These are phyloP conservation scores for Lophiostoma macrostomum DNA, from an alignment of 495 filamentous ascomycete genomes.

Conservation along the genomic window DNA sequence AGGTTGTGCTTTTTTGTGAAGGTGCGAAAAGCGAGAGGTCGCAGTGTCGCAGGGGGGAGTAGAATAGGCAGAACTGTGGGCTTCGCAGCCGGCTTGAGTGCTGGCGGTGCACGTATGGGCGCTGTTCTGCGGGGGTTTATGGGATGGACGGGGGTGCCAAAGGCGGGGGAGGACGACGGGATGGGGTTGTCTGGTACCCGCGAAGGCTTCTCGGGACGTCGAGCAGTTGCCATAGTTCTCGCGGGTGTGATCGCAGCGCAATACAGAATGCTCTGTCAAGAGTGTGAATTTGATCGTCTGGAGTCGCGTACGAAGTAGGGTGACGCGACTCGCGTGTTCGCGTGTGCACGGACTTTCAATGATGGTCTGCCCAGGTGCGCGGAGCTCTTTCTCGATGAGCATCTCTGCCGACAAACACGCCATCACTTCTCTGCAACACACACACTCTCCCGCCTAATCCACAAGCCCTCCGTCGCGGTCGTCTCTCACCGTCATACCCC, in stretches of 20 bases:
- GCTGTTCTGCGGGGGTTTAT: constrained; percentile 54
- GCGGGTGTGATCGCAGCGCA: too few species aligned
- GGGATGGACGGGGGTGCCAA: constrained; percentile 77
- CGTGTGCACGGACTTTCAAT: constrained; percentile 12
- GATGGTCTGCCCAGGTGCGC: too few species aligned
- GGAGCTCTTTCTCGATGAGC: too few species aligned
- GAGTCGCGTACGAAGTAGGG: constrained; percentile 16
- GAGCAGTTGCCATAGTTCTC: constrained; percentile 23
- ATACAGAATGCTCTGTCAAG: too few species aligned
- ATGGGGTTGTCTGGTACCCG: constrained; percentile 51
- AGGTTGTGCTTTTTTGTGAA: constrained; percentile 98
- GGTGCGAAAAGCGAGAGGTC: constrained; percentile 89
- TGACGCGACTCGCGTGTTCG: too few species aligned
- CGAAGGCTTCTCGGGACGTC: constrained; percentile 27
- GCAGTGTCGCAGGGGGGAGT: constrained; percentile 78
- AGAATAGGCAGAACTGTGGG: constrained; percentile 82
- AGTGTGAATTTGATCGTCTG: too few species aligned
- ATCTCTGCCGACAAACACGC: neutral
- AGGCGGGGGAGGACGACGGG: constrained; percentile 85
- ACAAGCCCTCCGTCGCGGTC: neutral
- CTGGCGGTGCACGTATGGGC: constrained; percentile 47
- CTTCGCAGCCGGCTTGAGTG: constrained; percentile 52
- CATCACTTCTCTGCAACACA: neutral
- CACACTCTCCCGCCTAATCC: too few species aligned
- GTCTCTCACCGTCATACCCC: neutral